These are phyloP conservation scores for Solanum hybrid DNA, from an alignment of 305 asterid species.

Conservation along the genomic window DNA sequence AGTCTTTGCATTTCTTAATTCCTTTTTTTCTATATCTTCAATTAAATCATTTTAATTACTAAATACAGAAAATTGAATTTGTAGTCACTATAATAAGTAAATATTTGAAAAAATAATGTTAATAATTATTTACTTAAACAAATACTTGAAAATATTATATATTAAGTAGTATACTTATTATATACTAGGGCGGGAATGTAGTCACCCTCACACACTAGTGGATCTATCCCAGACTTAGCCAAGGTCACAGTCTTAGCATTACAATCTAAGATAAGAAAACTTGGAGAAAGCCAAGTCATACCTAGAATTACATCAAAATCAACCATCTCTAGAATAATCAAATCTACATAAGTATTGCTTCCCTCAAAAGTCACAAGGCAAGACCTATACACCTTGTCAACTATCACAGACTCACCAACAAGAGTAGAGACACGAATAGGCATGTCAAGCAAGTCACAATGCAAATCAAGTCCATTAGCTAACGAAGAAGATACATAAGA, in stretches of 20 bases:
- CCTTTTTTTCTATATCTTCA: background rate
- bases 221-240: background rate
- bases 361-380: background rate
- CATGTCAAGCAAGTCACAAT: background rate
- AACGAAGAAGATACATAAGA: background rate
- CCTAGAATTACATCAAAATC: background rate
- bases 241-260: background rate
- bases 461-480: background rate
- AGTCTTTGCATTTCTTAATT: background rate
- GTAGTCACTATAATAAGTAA: background rate
- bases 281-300: background rate
- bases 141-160: background rate
- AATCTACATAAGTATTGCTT: background rate
- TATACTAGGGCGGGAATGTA: background rate
- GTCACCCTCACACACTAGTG: background rate
- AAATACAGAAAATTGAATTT: too few species aligned
- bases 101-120: background rate
- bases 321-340: background rate
- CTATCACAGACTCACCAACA: background rate
- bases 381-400: background rate
- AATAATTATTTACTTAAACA: background rate
- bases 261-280: background rate
- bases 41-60: background rate
- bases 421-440: background rate
- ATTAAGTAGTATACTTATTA: background rate